Conservation (phyloP, 768 basidiomycete species). For the Termitomyces sp. region DNA sequence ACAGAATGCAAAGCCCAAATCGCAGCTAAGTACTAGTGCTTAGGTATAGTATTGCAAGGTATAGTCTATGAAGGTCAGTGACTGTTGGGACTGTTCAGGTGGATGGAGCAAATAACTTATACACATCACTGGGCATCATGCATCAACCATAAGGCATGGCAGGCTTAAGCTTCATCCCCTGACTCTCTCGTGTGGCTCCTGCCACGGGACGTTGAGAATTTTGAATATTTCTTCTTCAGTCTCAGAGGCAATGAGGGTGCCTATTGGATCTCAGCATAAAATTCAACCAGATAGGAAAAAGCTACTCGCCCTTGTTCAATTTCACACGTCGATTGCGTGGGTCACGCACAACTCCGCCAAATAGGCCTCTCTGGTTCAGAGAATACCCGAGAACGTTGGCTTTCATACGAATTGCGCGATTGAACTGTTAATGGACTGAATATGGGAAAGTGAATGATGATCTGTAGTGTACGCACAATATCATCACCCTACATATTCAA, state of each 20-base stretch:
- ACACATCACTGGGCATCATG: too few relatives aligned
- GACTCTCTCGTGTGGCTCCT: slow-evolving; percentile 74
- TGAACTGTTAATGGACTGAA: slow-evolving; percentile 57
- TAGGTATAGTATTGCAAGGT: too few relatives aligned
- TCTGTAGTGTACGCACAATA: slow-evolving; percentile 52
- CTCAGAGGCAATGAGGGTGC: slow-evolving; percentile 69
- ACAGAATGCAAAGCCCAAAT: too few relatives aligned
- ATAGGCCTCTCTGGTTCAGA: slow-evolving; percentile 86
- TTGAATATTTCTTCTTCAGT: slow-evolving; percentile 87
- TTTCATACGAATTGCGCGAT: slow-evolving; percentile 83
- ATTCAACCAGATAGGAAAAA: not conserved
- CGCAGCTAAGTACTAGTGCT: too few relatives aligned
- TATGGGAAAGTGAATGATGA: not conserved
- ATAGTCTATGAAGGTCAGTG: too few relatives aligned
- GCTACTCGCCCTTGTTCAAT: slow-evolving; percentile 49
- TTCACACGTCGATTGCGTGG: slow-evolving; percentile 60
- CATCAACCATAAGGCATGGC: too few relatives aligned
- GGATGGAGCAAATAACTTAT: too few relatives aligned
- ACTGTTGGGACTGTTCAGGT: too few relatives aligned
- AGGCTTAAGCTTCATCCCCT: slow-evolving; percentile 38
- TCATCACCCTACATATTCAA: slow-evolving; percentile 68
- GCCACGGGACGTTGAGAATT: slow-evolving; percentile 77
- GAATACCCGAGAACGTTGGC: slow-evolving; percentile 79
- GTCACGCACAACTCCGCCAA: slow-evolving; percentile 67
- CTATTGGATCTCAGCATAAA: slow-evolving; percentile 27